Conservation (phyloP, 1,284 basidiomycete species). For the Ustilago trichophora region DNA sequence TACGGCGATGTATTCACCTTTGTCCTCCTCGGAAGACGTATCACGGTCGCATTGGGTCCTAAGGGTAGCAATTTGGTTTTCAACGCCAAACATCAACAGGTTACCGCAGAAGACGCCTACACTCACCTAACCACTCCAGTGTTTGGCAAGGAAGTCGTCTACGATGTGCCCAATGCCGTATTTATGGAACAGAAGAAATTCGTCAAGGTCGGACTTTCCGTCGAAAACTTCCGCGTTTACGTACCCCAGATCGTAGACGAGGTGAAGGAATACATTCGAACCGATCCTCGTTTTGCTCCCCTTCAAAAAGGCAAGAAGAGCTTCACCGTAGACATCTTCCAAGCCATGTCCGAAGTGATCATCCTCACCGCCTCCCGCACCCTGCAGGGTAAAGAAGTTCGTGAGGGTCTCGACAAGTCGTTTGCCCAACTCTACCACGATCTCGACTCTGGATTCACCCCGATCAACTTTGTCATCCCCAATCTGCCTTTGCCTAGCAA, state of each 20-base stretch:
- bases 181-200: conserved; percentile 99
- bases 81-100: conserved; percentile 88
- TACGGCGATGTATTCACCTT: conserved; percentile 82
- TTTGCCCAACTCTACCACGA: conserved; percentile 89
- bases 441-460: conserved; percentile 77
- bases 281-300: conserved; percentile 73
- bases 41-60: conserved; percentile 90
- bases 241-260: conserved; percentile 84
- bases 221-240: conserved; percentile 90
- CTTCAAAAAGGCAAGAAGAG: conserved; percentile 58
- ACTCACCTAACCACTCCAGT: conserved; percentile 70
- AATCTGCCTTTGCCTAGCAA: conserved; percentile 91
- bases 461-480: conserved; percentile 85
- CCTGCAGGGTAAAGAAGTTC: conserved; percentile 90
- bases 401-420: conserved; percentile 78
- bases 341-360: conserved; percentile 87
- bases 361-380: conserved; percentile 93
- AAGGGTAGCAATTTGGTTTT: conserved; percentile 94
- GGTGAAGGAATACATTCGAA: conserved; percentile 45
- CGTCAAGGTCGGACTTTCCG: conserved; percentile 81
- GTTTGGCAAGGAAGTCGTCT: conserved; percentile 97
- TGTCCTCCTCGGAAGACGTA: conserved; percentile 80
- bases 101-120: conserved; percentile 97
- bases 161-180: conserved; percentile 93
- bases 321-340: conserved; percentile 69